Evolutionary conservation across 2,329 filamentous ascomycete genomes (phyloP), one percentile per base, ranked within the genome.

Genomic region (Juglanconis oblonga): DNA sequence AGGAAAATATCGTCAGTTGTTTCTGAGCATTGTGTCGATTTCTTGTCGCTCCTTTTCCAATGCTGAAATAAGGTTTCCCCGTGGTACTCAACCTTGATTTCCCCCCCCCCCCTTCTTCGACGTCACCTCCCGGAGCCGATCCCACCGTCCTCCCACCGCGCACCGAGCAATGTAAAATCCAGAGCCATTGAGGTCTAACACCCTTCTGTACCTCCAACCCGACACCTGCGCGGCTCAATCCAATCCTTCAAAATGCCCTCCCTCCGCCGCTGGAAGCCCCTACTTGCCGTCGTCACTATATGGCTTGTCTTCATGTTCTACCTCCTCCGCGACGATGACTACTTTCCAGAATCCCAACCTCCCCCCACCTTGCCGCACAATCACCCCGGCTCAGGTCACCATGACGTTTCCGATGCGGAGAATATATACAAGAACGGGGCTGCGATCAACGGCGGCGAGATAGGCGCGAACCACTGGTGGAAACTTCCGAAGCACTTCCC

Each of bases 401-500:
- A 62, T 13, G 49, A 53, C 9, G 42, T 59, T 14, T 49, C 55
- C n/a, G 42, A 58, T 2, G 52, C 55, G 47, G 49, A 48, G 35
- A 52, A 62, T 17, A 9, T 57, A 32, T 50, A 58, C 36, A 51
- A 53, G 17, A 45, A 52, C 5, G 59, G 59, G 9, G 45, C 42
- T n/a, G 53, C 58, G 5, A 45, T 56, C 13, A 58, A 61, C 29
- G 61, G 55, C 1, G 62, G 59, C 5, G 52, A 58, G n/a, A 13
- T 61, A 14, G 49, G 47, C 29, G 58, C 62, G 13, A 29, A 55
- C 14, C 62, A 58, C 32, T 76, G 73, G 72, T 61, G 69, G 42
- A 75, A 71, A 65, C 70, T 69, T 29, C 71, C 75, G 0, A 68
- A 71, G 35, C 69, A 68, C 10, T 72, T 76, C 62, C 72, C 70